These are phyloP conservation scores for Alternaria conjuncta DNA, from an alignment of 2,329 filamentous ascomycete species.

Conservation along the genomic window DNA sequence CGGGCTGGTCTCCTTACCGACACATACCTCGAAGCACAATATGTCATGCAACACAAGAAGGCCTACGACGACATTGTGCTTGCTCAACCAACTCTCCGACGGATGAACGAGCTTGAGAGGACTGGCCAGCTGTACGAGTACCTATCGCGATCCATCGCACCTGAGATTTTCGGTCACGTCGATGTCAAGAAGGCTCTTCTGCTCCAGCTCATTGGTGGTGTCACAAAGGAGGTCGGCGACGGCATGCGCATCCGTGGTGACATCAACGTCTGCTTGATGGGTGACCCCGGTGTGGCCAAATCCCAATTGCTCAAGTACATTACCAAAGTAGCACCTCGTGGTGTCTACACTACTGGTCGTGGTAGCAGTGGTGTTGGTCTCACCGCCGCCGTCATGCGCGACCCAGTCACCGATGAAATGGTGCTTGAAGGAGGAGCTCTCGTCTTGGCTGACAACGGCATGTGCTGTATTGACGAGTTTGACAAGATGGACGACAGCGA, in stretches of 20 bases:
- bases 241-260: conserved; percentile 99
- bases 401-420: conserved; percentile 85
- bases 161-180: conserved; percentile 94
- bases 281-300: conserved; percentile 98
- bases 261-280: conserved; percentile 99
- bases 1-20: conserved; percentile 95
- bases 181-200: conserved; percentile 98
- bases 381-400: conserved; percentile 82
- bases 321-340: conserved; percentile 93
- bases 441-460: conserved; percentile 81
- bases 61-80: conserved; percentile 92
- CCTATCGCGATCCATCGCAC: conserved; percentile 92
- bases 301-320: conserved; percentile 98
- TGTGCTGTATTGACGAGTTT: conserved; percentile 87
- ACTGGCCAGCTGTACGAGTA: conserved; percentile 95
- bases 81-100: conserved; percentile 77
- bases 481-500: conserved; percentile 90
- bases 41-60: conserved; percentile 96
- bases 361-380: conserved; percentile 83
- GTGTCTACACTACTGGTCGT: conserved; percentile 82
- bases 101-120: conserved; percentile 84
- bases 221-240: conserved; percentile 95
- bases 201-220: conserved; percentile 93
- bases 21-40: conserved; percentile 93
- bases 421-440: conserved; percentile 81